Evolutionary conservation across 305 asterid species (phyloP).

Genomic region (Ajuga reptans): DNA sequence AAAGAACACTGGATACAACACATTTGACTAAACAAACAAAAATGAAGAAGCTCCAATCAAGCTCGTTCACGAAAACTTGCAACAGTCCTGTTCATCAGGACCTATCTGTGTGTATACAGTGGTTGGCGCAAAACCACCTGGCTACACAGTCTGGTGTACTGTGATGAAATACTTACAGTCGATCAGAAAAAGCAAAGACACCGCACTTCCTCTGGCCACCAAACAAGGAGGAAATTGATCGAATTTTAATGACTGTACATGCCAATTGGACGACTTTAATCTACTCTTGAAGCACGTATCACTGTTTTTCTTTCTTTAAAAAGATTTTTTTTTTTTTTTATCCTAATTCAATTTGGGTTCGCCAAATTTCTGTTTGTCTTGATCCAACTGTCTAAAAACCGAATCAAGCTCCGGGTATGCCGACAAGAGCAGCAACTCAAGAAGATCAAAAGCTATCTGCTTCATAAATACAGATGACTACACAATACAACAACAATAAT

Average conservation of each 20-base stretch:
- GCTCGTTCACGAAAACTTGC: too few relatives aligned
- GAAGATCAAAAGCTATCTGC: constrained; percentile 69
- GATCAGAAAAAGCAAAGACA: too few relatives aligned
- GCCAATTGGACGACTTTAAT: constrained; percentile 7
- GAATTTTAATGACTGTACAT: constrained; percentile 26
- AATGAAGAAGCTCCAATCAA: too few relatives aligned
- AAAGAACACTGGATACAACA: too few relatives aligned
- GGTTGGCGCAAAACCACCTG: too few relatives aligned
- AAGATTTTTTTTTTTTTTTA: too few relatives aligned
- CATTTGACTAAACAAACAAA: too few relatives aligned
- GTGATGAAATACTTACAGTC: background rate
- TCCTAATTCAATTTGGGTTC: constrained; percentile 29
- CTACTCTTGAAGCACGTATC: constrained; percentile 14
- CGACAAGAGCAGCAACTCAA: constrained; percentile 65
- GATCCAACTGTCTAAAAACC: constrained; percentile 54
- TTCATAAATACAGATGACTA: constrained; percentile 83
- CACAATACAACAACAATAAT: constrained; percentile 13
- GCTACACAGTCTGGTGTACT: background rate
- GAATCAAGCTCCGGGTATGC: constrained; percentile 77
- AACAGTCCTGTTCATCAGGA: too few relatives aligned
- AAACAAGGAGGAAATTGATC: too few relatives aligned
- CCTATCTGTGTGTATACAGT: too few relatives aligned
- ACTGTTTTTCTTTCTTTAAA: background rate
- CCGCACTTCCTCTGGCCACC: background rate
- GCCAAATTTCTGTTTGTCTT: constrained; percentile 66